Evolutionary conservation across 2,329 filamentous ascomycete species (phyloP), one percentile per base, ranked within the genome.

Genomic region (Beauveria bassiana): DNA sequence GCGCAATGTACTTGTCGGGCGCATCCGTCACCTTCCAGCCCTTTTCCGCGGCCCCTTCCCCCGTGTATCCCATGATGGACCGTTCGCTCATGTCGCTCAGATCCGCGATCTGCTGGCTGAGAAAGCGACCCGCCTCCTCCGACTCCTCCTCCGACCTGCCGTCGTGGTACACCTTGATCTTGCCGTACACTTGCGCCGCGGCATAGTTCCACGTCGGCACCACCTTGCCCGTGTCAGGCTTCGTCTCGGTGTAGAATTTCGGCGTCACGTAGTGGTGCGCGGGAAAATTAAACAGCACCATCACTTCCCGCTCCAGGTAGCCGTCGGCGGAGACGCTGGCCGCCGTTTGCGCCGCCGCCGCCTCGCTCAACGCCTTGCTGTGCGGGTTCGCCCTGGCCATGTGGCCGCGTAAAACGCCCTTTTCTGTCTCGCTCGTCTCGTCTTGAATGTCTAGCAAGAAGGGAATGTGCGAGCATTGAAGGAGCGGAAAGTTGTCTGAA

Each of bases 171-270:
- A 88, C 71, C 0, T 64, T 81, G 1, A 82, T 81, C 1, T 71
- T 77, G 1, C 86, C 86, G 65, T 88, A 88, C 0, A 77, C 83
- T 70, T 89, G 84, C 0, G 80, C 86, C 0, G 86, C 85, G 0
- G 83, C 77, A 66, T 89, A 90, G 70, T 90, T 86, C 87, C 86
- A 89, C 0, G 86, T 90, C 0, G 86, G 86, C 5, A 87, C 86
- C 0, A 88, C 86, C 66, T 89, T 89, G 12, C 80, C 86, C 0
- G 81, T 85, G 0, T 67, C 69, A 0, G 85, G 86, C 68, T 89
- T 89, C 1, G 86, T 88, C 65, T 85, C 78, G 12, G 74, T 77
- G 73, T 89, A 89, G 72, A 88, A 89, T 63, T 87, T 86, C 1
- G 86, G 85, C 0, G 86, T 88, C 5, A 89, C 80, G 66, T 89